Evolutionary conservation across 768 basidiomycete species (phyloP).

Genomic region (Boletellus ananas): DNA sequence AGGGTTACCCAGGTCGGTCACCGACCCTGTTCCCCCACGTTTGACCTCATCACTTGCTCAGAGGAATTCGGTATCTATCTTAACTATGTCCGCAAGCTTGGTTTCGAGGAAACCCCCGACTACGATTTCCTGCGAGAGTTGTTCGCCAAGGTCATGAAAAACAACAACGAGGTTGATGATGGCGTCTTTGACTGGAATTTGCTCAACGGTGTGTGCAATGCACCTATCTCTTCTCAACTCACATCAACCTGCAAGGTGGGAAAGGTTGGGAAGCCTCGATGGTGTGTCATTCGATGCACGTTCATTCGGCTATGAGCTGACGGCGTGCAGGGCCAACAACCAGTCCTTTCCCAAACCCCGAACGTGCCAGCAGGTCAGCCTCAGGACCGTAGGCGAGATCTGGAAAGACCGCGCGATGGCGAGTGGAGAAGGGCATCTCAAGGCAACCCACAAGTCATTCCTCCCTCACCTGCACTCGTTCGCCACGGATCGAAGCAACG

Average conservation of each 20-base stretch:
- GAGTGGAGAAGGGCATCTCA: constrained; percentile 66
- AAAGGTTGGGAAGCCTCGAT: constrained; percentile 90
- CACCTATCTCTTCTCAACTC: constrained; percentile 1
- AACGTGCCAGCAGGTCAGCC: constrained; percentile 44
- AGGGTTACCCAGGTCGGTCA: constrained; percentile 83
- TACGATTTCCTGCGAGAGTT: constrained; percentile 97
- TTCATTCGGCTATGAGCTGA: constrained; percentile 7
- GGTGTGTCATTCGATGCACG: constrained; percentile 42
- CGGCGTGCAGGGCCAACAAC: constrained; percentile 51
- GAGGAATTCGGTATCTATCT: constrained; percentile 99
- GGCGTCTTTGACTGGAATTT: constrained; percentile 96
- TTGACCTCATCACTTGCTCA: constrained; percentile 31
- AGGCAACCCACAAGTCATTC: constrained; percentile 50
- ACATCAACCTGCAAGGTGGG: constrained; percentile 50
- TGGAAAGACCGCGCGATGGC: constrained; percentile 46
- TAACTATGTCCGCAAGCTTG: constrained; percentile 98
- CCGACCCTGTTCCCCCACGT: neutral
- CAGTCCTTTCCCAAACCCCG: constrained; percentile 64
- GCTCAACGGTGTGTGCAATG: constrained; percentile 59
- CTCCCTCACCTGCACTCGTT: constrained; percentile 76
- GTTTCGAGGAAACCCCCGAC: constrained; percentile 98
- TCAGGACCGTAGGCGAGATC: constrained; percentile 59
- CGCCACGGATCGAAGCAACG: constrained; percentile 72
- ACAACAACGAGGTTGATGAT: constrained; percentile 86
- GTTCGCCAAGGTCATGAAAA: constrained; percentile 92